Evolutionary conservation across 495 filamentous ascomycete genomes (phyloP).

Genomic region (Friedmanniomyces simplex): DNA sequence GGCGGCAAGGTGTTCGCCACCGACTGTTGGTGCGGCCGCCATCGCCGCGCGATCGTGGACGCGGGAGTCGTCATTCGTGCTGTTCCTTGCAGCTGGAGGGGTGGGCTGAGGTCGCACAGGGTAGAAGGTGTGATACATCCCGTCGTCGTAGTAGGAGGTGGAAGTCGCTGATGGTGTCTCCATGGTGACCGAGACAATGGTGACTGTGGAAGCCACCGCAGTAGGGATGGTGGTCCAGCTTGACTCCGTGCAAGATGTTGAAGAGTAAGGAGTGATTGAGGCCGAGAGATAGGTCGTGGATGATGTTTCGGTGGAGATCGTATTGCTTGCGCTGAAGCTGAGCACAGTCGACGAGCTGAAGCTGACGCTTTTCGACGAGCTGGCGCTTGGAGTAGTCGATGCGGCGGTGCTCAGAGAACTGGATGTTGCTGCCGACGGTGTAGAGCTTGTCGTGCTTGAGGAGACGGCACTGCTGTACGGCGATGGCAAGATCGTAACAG

Average conservation of each 20-base stretch:
- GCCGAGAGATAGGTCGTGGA: neutral
- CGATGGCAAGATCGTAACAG: neutral
- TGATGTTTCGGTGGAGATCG: neutral
- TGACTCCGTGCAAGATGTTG: neutral
- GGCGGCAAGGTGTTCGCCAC: no score
- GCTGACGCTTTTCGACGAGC: neutral
- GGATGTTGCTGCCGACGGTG: neutral
- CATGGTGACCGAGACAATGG: slow-evolving; percentile 9
- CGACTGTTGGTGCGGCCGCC: neutral
- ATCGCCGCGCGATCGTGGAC: neutral
- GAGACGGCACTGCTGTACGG: neutral
- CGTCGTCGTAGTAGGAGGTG: slow-evolving; percentile 25
- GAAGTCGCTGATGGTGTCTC: slow-evolving; percentile 10
- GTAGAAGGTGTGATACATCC: slow-evolving; percentile 24
- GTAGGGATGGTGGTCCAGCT: neutral
- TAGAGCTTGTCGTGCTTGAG: neutral
- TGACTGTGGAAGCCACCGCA: slow-evolving; percentile 2
- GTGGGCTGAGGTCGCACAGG: slow-evolving; percentile 6
- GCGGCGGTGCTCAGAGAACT: neutral
- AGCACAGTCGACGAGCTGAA: no score
- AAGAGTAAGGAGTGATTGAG: neutral
- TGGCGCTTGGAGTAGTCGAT: neutral
- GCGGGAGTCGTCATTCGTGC: neutral
- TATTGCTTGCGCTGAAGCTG: no score
- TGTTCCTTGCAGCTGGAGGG: neutral